Evolutionary conservation across 2,329 filamentous ascomycete species (phyloP), one percentile per base, ranked within the genome.

Genomic region (Byssochlamys sp.): DNA sequence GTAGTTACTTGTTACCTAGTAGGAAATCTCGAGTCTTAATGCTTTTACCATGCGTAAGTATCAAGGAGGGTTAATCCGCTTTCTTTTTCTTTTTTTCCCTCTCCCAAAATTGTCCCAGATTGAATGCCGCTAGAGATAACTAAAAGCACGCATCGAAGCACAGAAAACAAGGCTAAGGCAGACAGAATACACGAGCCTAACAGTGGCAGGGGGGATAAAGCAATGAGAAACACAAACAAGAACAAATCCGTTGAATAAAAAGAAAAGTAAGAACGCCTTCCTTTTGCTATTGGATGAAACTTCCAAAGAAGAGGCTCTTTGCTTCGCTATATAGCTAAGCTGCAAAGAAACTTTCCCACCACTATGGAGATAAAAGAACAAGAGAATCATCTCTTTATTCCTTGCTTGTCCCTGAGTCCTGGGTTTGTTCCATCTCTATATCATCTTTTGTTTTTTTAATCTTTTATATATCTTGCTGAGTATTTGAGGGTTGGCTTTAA

Each of bases 401-500:
- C 35, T 12, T 2, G 4, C n/a, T 39, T 39, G 14, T 39, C 11
- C 12, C 35, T 39, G 35, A 14, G 19, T n/a, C 35, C 11, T 39
- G 28, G 28, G 35, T 39, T 33, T n/a, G 3, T 39, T n/a, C n/a
- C 35, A 14, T 39, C n/a, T 39, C 14, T 39, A 39, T 39, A 39
- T 19, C 14, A n/a, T 39, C 7, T 45, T 45, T 14, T 24, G 19
- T 45, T 45, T 31, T 31, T 31, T 31, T 31, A 31, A 31, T 4
- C 39, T n/a, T 9, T 45, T 45, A 45, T 24, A n/a, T 19, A n/a
- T n/a, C 4, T 19, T n/a, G 39, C 2, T 45, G 14, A 45, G 9
- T 7, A 19, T 19, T 19, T 19, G 19, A 19, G 39, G n/a, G 3
- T 57, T 5, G n/a, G 39, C 50, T 19, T 19, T 73, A 86, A 63